Conservation (phyloP, 768 basidiomycete genomes). For the Tephrocybe sp. region DNA sequence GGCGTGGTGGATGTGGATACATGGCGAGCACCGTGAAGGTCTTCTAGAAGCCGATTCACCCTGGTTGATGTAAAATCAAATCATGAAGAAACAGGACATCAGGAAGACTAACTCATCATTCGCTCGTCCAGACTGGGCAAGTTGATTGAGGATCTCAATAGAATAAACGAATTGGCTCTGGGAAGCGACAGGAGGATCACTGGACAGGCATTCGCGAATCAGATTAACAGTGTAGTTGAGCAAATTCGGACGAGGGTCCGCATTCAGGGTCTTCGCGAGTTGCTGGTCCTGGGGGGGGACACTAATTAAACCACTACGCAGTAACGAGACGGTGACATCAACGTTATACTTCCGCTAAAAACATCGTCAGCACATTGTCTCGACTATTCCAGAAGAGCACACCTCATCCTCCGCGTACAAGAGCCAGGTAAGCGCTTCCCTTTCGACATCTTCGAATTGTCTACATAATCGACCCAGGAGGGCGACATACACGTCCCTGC, state of each 20-base stretch:
- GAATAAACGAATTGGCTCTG: conserved; percentile 79
- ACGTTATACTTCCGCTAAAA: conserved; percentile 93
- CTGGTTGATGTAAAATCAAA: conserved; percentile 34
- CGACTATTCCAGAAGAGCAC: conserved; percentile 22
- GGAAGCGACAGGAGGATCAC: conserved; percentile 77
- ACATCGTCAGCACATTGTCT: conserved; percentile 11
- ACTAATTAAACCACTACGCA: conserved; percentile 81
- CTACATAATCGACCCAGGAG: conserved; percentile 88
- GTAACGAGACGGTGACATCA: conserved; percentile 85
- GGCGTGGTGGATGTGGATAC: conserved; percentile 37
- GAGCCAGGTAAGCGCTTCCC: conserved; percentile 96
- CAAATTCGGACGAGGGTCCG: conserved; percentile 74
- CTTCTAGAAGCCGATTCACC: conserved; percentile 73
- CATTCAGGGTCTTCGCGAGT: conserved; percentile 80
- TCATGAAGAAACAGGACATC: background rate
- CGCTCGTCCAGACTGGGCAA: conserved; percentile 71
- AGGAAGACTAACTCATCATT: conserved; percentile 79
- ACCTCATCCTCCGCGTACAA: conserved; percentile 97
- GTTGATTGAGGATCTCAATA: conserved; percentile 77
- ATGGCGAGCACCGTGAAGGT: conserved; percentile 70
- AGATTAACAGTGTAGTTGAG: conserved; percentile 82
- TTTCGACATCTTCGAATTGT: conserved; percentile 87
- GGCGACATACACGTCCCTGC: conserved; percentile 90
- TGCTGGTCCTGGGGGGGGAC: conserved; percentile 83
- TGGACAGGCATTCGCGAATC: conserved; percentile 83